Evolutionary conservation across 2,329 filamentous ascomycete species (phyloP).

Genomic region (Phaeosphaeriaceae sp.): DNA sequence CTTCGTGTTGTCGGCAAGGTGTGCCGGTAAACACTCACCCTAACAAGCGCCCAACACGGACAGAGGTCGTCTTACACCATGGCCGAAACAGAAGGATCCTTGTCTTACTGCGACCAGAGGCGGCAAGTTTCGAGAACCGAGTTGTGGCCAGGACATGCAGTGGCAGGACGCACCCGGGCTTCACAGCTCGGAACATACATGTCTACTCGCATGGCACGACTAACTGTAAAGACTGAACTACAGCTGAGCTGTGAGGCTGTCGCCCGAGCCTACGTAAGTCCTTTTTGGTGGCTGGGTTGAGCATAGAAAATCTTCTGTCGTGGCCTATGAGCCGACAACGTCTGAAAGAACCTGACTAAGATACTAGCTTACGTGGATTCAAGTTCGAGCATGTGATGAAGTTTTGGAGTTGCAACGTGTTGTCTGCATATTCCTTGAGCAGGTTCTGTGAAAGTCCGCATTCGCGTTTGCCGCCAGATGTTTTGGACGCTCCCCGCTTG

Average conservation of each 20-base stretch:
- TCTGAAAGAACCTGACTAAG: neutral
- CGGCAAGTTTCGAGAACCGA: neutral
- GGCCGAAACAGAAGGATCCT: too few species aligned
- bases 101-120: neutral
- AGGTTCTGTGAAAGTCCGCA: neutral
- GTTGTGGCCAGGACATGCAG: neutral
- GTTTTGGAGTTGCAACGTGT: neutral
- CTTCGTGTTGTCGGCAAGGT: neutral
- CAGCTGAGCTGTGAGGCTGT: neutral
- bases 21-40: neutral
- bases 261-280: neutral
- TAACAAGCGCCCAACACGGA: neutral
- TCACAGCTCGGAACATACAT: neutral
- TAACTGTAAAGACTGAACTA: neutral
- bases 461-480: neutral
- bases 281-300: neutral
- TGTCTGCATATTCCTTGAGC: neutral
- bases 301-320: neutral
- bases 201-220: neutral
- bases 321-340: neutral
- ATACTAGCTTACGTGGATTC: neutral
- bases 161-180: neutral
- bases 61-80: neutral
- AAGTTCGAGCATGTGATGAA: neutral
- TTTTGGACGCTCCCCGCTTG: neutral